Base-by-base conservation (phyloP, 108 stramenopile genomes). In the Cyclostephanos invisitatus region DNA sequence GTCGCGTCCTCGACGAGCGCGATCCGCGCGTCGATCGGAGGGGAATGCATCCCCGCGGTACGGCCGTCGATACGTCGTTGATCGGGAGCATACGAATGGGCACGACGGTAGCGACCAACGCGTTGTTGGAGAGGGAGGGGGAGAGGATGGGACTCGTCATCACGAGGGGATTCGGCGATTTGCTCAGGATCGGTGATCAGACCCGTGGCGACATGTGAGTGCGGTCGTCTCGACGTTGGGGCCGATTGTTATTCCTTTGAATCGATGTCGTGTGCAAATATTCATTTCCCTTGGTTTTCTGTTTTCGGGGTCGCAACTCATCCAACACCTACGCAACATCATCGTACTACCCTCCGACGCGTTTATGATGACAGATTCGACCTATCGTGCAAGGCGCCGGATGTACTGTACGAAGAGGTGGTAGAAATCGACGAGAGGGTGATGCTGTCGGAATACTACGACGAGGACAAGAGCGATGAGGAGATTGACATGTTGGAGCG, bases 61-160 rank as follows among this genome's bases (percentile, higher is more conserved):
- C 27, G 15, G 87, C 84, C 3, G 76, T 98, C 8, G 77, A 75
- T 38, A 94, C 96, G 8, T 58, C 74, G 0, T 62, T 83, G 32
- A 97, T 99, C 72, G 95, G 89, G 22, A 86, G 77, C 62, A 98
- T 99, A 73, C 93, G 98, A 22, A 99, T 97, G 94, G 93, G 93
- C 35, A 96, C 98, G 9, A 96, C 96, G 24, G 98, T 98, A 28
- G 98, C 98, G 0, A 98, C 98, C 55, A 98, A 98, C 71, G 98
- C 98, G 4, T 74, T 99, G 62, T 73, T 99, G 62, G 98, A 99
- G 83, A 85, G 98, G 44, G 80, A 96, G 47, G 98, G 98, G 12
- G 95, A 93, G 49, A 73, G 85, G 0, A 91, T 88, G 89, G 97
- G 92, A 29, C 74, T 97, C 55, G 47, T 98, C 0, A 97, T 89